Percentiles rank a stretch among this genome's conserved stretches.
These are phyloP conservation scores for Cyphellophora attinorum DNA, from an alignment of 2,329 filamentous ascomycete genomes.

Conservation along the genomic window DNA sequence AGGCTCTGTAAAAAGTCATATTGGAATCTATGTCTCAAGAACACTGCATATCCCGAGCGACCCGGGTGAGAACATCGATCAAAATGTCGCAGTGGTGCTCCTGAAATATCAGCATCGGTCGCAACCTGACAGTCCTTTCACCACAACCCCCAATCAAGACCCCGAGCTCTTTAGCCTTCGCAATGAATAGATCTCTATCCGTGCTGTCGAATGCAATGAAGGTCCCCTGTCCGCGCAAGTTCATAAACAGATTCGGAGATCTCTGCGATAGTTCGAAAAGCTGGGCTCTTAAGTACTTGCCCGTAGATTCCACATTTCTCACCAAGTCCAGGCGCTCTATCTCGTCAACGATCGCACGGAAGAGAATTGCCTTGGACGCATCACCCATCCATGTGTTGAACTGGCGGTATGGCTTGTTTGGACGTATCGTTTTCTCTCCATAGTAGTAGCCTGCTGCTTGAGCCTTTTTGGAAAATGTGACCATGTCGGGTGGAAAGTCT, in stretches of 20 bases:
- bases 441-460: conserved; percentile 91
- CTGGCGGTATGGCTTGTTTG: conserved; percentile 86
- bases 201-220: conserved; percentile 87
- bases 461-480: conserved; percentile 91
- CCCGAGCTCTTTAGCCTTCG: conserved; percentile 65
- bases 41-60: too few relatives aligned
- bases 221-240: conserved; percentile 75
- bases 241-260: conserved; percentile 67
- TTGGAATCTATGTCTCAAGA: too few relatives aligned
- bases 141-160: conserved; percentile 81
- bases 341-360: conserved; percentile 74
- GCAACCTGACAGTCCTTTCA: conserved; percentile 60
- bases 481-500: conserved; percentile 57
- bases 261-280: conserved; percentile 56
- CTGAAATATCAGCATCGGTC: conserved; percentile 88
- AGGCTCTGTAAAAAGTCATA: too few relatives aligned
- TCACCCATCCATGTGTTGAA: conserved; percentile 96
- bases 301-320: conserved; percentile 62
- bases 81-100: too few relatives aligned
- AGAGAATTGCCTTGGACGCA: conserved; percentile 72
- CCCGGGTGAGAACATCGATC: too few relatives aligned
- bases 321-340: conserved; percentile 66
- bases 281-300: conserved; percentile 64
- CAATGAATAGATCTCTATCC: conserved; percentile 65
- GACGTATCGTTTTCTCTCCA: conserved; percentile 64